Base-by-base conservation (phyloP, 345 rosid species). In the Salix brachista region DNA sequence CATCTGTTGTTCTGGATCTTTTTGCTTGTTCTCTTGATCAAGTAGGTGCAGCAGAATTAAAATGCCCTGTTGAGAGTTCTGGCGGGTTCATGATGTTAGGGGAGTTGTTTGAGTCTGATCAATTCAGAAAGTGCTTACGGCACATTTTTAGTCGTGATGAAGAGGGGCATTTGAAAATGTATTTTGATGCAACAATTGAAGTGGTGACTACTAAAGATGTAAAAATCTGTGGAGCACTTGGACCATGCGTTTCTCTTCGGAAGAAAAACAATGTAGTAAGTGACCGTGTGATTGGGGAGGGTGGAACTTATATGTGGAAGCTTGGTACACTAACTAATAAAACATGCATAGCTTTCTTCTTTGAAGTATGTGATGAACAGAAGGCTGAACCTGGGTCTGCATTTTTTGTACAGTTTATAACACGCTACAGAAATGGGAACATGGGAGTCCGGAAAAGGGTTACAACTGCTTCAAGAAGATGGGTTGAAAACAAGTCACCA, bases 11-110 rank as follows among this genome's bases (percentile, higher is more conserved):
- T 85, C 93, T 96, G 26, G 98, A 96, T 88, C 80, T 96, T 81
- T 93, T 93, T 68, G 98, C 98, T 73, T 96, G 94, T 80, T 91
- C 96, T 81, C 97, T 93, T 73, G 99, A 96, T 86, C 97, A 96
- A 86, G 90, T 92, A 44, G 99, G 99, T 75, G 92, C 84, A 50
- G 96, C 96, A 1, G 98, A 96, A 80, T 75, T 96, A n/a, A 96
- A 87, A 82, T 67, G 68, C 1, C 89, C 96, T 13, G 90, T 96
- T 75, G 97, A 96, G 83, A 84, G 83, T 65, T 96, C 97, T 0
- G 97, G 98, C 72, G 99, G 99, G 68, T 93, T 91, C 85, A 87
- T 96, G 86, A 81, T 93, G 86, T 80, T 93, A 23, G 94, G 97
- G 42, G 99, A 96, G 80, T 86, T 92, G 61, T 96, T 96, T 65